Conservation (phyloP, 768 basidiomycete genomes). For the Russula emetica region DNA sequence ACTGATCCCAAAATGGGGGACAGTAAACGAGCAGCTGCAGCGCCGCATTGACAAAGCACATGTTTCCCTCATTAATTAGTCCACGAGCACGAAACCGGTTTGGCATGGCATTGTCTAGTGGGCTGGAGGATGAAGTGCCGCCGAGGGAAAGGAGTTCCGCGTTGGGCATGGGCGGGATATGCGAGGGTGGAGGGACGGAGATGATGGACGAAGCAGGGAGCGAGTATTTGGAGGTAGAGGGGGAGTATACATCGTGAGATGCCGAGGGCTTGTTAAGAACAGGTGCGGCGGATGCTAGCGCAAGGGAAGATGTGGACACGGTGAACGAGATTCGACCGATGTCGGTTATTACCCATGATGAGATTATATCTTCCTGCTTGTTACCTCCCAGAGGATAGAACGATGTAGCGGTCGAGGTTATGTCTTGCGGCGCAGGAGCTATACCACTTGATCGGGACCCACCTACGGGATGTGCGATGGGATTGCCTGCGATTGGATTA, state of each 20-base stretch:
- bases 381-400: background rate
- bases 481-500: too few relatives aligned
- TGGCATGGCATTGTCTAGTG: constrained; percentile 20
- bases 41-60: constrained; percentile 96
- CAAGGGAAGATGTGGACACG: background rate
- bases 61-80: constrained; percentile 88
- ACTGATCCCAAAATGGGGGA: constrained; percentile 62
- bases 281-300: constrained; percentile 17
- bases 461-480: too few relatives aligned
- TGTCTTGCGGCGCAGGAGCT: too few relatives aligned
- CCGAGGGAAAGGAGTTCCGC: constrained; percentile 50
- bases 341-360: too few relatives aligned
- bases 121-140: constrained; percentile 33
- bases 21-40: constrained; percentile 88
- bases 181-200: constrained; percentile 45
- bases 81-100: constrained; percentile 63
- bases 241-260: constrained; percentile 39
- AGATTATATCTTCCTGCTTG: too few relatives aligned
- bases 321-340: background rate
- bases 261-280: constrained; percentile 65
- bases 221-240: constrained; percentile 39
- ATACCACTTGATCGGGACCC: too few relatives aligned
- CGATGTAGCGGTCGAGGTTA: too few relatives aligned
- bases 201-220: constrained; percentile 68
- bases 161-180: constrained; percentile 32